phyloP scores from a whole-genome alignment of 1,284 basidiomycete genomes.

The Ceratobasidium sp. region DNA sequence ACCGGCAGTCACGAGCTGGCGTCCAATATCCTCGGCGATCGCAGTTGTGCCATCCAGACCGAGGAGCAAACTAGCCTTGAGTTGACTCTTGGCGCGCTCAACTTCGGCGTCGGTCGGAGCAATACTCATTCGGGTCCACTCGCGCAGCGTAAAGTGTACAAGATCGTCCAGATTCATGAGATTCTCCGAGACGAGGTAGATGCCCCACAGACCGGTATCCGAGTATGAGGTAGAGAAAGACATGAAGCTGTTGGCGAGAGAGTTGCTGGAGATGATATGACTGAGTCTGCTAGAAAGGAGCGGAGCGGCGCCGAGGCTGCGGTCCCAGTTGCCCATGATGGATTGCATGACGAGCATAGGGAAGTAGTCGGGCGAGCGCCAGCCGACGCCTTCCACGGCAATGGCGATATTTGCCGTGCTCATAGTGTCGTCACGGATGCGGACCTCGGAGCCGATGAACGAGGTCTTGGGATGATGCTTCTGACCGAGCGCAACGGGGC shows the following conservation, averaged over 20 bases:
- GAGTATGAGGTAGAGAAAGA: conserved; percentile 99
- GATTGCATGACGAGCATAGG: conserved; percentile 99
- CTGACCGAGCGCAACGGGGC: conserved; percentile 90
- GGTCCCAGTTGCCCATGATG: conserved; percentile 99
- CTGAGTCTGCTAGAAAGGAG: conserved; percentile 92
- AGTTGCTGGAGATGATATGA: conserved; percentile 92
- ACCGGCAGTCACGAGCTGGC: conserved; percentile 96
- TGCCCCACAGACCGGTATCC: conserved; percentile 99
- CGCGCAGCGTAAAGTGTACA: conserved; percentile 92
- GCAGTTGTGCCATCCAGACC: conserved; percentile 95
- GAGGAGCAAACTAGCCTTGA: conserved; percentile 94
- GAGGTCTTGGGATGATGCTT: conserved; percentile 77
- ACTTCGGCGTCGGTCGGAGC: conserved; percentile 89
- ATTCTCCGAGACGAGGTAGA: conserved; percentile 97
- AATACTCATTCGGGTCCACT: conserved; percentile 97
- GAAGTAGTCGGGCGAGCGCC: conserved; percentile 99
- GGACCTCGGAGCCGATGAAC: conserved; percentile 96
- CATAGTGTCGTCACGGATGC: conserved; percentile 92
- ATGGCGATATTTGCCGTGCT: conserved; percentile 94
- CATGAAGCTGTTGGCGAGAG: conserved; percentile 99
- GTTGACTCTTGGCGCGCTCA: conserved; percentile 96
- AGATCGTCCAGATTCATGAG: conserved; percentile 93
- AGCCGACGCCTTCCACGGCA: conserved; percentile 97
- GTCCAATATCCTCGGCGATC: conserved; percentile 97
- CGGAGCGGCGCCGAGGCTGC: conserved; percentile 91